Conservation (phyloP, 768 basidiomycete species). For the Gymnopilus dilepis region DNA sequence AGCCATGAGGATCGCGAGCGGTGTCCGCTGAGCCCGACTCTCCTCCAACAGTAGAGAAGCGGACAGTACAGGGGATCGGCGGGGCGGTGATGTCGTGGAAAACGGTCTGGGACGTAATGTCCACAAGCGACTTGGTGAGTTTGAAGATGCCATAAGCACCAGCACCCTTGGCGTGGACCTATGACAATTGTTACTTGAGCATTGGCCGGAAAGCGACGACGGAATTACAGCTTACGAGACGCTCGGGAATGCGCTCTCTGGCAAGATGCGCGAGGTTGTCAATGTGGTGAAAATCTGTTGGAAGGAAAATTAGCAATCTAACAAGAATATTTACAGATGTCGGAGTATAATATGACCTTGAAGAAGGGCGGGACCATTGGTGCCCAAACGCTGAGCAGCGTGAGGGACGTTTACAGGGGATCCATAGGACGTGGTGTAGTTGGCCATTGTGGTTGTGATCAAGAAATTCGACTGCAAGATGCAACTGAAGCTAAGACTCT, state of each 20-base stretch:
- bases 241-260: conserved; percentile 95
- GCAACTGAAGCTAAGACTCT: no score
- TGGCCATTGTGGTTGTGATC: no score
- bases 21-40: conserved; percentile 88
- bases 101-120: no score
- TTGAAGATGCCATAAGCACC: conserved; percentile 95
- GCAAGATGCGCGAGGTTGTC: conserved; percentile 92
- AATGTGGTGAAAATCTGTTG: conserved; percentile 89
- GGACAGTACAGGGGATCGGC: conserved; percentile 70
- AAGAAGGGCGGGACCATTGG: conserved; percentile 79
- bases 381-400: conserved; percentile 75
- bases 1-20: conserved; percentile 92
- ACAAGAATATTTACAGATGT: no score
- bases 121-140: no score
- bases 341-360: no score
- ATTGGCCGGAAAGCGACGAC: conserved; percentile 22
- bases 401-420: conserved; percentile 79
- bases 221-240: conserved; percentile 62
- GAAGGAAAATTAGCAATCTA: no score
- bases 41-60: conserved; percentile 95
- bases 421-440: conserved; percentile 90
- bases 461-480: no score
- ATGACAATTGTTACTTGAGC: conserved; percentile 34
- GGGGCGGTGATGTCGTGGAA: conserved; percentile 83
- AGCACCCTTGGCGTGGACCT: conserved; percentile 92